Base-by-base conservation (phyloP, 2,329 filamentous ascomycete species). In the Neonectria faginata region DNA sequence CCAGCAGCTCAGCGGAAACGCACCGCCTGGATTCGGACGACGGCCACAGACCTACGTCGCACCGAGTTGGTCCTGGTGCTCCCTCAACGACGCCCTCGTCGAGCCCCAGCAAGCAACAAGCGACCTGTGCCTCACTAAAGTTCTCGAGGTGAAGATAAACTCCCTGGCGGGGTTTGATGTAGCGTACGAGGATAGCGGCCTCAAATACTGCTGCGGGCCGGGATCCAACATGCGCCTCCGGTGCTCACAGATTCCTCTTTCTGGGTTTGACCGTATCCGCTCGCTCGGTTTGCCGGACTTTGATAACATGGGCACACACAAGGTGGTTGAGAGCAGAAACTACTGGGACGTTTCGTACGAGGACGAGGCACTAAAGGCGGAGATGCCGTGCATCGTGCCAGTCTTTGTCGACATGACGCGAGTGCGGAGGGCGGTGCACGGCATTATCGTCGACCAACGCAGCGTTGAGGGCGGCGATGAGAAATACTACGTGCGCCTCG, bases 1-100 rank as follows among this genome's bases (percentile, higher is more conserved):
- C 20, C 42, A 51, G 3, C 39, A 45, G 18, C 11, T 63, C 0
- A 39, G 39, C 27, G 48, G 58, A 3, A 67, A 33, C 9, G 14
- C 57, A 2, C 25, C 57, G 20, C 25, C 52, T 7, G 50, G 39
- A 9, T 47, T 56, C 16, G 59, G 65, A 1, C 47, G 48, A 18
- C 48, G 62, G 2, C 48, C 58, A 0, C 4, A 47, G 1, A 2
- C 57, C 7, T 61, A 66, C 8, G 2, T 66, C 7, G 55, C 59
- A 5, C 67, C 67, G 1, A 57, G 52, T 0, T 66, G 65, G 65
- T 67, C 62, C 1, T 68, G 65, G 67, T 69, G 48, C 33, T 69
- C 67, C 4, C 4, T 69, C 9, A 63, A 63, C n/a, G 39, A 66
- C 18, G n/a, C 39, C 1, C 20, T 53, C n/a, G 44, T 69, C 3